These are phyloP conservation scores for Ceratocystis alfenasii DNA, from an alignment of 2,329 filamentous ascomycete genomes.

Conservation along the genomic window DNA sequence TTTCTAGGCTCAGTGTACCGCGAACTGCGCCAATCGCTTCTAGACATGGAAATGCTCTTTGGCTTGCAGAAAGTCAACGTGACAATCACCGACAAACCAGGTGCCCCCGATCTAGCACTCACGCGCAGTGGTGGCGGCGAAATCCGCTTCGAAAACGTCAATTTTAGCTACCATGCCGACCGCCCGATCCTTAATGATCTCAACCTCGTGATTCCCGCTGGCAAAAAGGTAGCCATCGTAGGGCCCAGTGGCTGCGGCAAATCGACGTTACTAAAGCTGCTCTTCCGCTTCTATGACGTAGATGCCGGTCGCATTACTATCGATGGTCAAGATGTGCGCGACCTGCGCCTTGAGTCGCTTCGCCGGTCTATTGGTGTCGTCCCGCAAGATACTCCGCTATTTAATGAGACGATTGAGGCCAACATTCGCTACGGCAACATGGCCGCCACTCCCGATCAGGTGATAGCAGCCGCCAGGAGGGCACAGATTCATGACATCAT, in stretches of 20 bases:
- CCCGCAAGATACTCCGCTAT: conserved; percentile 90
- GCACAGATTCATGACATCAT: conserved; percentile 80
- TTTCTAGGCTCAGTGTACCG: conserved; percentile 97
- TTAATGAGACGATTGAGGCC: conserved; percentile 91
- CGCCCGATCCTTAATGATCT: conserved; percentile 78
- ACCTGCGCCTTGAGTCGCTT: conserved; percentile 70
- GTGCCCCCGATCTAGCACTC: conserved; percentile 62
- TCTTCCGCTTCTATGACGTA: conserved; percentile 92
- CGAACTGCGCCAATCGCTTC: conserved; percentile 80
- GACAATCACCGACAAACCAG: conserved; percentile 61
- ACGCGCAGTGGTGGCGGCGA: conserved; percentile 64
- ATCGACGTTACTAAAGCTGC: conserved; percentile 75
- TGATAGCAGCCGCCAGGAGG: conserved; percentile 65
- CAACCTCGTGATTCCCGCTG: conserved; percentile 79
- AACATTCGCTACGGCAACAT: conserved; percentile 91
- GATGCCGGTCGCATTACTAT: conserved; percentile 76
- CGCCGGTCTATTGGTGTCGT: conserved; percentile 84
- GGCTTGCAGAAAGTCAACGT: conserved; percentile 95
- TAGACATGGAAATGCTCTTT: conserved; percentile 98
- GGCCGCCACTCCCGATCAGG: conserved; percentile 58
- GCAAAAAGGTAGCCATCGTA: conserved; percentile 90
- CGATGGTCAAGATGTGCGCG: conserved; percentile 82
- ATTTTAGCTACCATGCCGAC: conserved; percentile 80
- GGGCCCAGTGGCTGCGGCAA: conserved; percentile 94
- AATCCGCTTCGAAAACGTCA: conserved; percentile 89